Evolutionary conservation across 2,329 filamentous ascomycete genomes (phyloP).

Genomic region (Capronia coronata): DNA sequence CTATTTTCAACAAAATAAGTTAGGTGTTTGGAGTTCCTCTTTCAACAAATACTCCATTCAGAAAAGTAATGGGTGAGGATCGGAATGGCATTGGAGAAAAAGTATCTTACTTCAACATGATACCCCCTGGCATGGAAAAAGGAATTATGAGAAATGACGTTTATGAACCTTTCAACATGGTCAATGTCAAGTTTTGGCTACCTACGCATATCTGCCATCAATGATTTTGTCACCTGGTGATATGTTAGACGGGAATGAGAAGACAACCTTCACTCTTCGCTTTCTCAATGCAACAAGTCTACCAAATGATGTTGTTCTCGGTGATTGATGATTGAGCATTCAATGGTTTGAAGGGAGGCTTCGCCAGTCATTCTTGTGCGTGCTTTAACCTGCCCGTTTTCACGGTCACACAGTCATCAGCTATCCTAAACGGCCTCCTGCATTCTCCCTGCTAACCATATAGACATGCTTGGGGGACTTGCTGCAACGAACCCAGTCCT

Average conservation of each 20-base stretch:
- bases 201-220: not conserved
- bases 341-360: too few relatives aligned
- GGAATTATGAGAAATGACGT: slow-evolving; percentile 17
- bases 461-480: too few relatives aligned
- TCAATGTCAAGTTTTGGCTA: slow-evolving; percentile 1
- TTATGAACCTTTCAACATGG: slow-evolving; percentile 16
- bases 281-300: too few relatives aligned
- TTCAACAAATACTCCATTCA: not conserved
- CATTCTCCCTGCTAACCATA: too few relatives aligned
- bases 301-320: too few relatives aligned
- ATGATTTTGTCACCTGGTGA: not conserved
- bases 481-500: too few relatives aligned
- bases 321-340: too few relatives aligned
- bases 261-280: not conserved
- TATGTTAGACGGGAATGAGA: not conserved
- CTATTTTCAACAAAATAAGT: slow-evolving; percentile 1
- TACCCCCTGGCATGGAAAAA: slow-evolving; percentile 16
- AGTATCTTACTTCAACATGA: slow-evolving; percentile 26
- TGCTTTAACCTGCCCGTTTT: too few relatives aligned
- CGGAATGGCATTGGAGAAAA: slow-evolving; percentile 3
- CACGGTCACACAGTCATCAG: too few relatives aligned
- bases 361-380: too few relatives aligned
- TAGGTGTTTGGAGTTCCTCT: not conserved
- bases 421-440: too few relatives aligned
- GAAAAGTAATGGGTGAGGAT: not conserved